Conservation (phyloP, 2,329 filamentous ascomycete genomes). For the Coccinonectria pachysandricola region DNA sequence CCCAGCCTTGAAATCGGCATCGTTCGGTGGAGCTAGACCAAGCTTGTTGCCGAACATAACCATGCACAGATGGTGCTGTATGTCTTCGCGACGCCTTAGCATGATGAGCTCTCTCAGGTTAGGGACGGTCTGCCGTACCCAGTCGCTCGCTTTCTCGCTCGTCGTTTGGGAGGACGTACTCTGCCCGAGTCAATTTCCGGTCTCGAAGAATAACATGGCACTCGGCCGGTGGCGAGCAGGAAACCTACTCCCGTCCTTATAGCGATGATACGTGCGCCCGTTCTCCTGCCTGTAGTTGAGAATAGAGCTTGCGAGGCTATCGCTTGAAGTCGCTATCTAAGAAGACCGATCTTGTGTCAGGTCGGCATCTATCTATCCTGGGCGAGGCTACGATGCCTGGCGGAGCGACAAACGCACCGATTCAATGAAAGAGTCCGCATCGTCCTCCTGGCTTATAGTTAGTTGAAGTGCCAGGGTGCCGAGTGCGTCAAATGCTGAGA, state of each 20-base stretch:
- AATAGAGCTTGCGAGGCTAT: conserved; percentile 3
- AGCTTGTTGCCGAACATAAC: conserved; percentile 3
- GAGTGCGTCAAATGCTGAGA: too few species aligned
- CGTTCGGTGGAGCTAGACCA: conserved; percentile 2
- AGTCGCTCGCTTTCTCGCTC: conserved; percentile 2
- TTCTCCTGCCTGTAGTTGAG: conserved; percentile 2
- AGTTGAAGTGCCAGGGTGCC: too few species aligned
- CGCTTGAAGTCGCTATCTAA: too few species aligned
- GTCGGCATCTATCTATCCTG: too few species aligned
- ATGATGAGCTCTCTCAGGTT: too few species aligned
- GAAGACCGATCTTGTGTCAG: too few species aligned
- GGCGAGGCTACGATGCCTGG: too few species aligned
- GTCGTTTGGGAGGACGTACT: conserved; percentile 3
- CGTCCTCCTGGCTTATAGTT: too few species aligned
- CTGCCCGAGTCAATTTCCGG: background rate
- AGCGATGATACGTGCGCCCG: conserved; percentile 4
- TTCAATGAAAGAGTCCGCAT: too few species aligned
- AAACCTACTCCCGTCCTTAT: conserved; percentile 3
- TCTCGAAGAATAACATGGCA: background rate
- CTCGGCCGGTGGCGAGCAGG: too few species aligned
- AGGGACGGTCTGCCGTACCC: background rate
- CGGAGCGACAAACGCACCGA: too few species aligned
- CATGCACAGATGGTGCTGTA: conserved; percentile 3
- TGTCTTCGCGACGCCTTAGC: conserved; percentile 1
- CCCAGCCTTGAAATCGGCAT: background rate